A percentile compares a stretch with the other conserved stretches of the same genome.
phyloP scores from a whole-genome alignment of 2,329 filamentous ascomycete species.

The Fusarium dimerum region DNA sequence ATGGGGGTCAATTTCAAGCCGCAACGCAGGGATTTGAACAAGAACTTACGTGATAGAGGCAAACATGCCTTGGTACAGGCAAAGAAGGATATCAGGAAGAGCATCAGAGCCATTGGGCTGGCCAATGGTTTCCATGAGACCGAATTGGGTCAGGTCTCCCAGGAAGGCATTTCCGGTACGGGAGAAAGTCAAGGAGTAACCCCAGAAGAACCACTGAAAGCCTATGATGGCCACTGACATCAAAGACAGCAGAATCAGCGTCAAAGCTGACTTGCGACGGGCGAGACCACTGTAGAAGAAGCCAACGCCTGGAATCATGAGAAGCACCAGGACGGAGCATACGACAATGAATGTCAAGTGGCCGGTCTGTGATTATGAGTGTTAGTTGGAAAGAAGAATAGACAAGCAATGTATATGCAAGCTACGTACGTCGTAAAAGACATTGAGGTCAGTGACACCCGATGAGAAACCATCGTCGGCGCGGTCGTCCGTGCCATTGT shows the following conservation, averaged over 20 bases:
- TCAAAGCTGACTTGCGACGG: slow-evolving; percentile 84
- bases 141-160: slow-evolving; percentile 78
- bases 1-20: slow-evolving; percentile 3
- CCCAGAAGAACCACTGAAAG: slow-evolving; percentile 97
- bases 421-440: slow-evolving; percentile 73
- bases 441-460: slow-evolving; percentile 69
- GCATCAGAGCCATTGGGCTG: slow-evolving; percentile 70
- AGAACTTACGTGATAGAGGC: slow-evolving; percentile 77
- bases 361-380: slow-evolving; percentile 57
- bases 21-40: not conserved
- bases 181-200: slow-evolving; percentile 80
- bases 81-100: slow-evolving; percentile 82
- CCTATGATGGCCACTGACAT: slow-evolving; percentile 82
- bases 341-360: slow-evolving; percentile 82
- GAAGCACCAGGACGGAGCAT: slow-evolving; percentile 73
- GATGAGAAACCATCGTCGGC: slow-evolving; percentile 55
- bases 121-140: slow-evolving; percentile 75
- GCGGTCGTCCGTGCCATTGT: slow-evolving; percentile 52
- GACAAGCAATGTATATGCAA: not conserved
- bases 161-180: slow-evolving; percentile 75
- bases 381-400: not conserved
- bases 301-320: slow-evolving; percentile 42
- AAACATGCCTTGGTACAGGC: slow-evolving; percentile 87
- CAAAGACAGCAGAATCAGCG: slow-evolving; percentile 86
- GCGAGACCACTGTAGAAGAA: slow-evolving; percentile 95